These are phyloP conservation scores for Barbatosphaeria neglecta DNA, from an alignment of 495 filamentous ascomycete species.

Conservation along the genomic window DNA sequence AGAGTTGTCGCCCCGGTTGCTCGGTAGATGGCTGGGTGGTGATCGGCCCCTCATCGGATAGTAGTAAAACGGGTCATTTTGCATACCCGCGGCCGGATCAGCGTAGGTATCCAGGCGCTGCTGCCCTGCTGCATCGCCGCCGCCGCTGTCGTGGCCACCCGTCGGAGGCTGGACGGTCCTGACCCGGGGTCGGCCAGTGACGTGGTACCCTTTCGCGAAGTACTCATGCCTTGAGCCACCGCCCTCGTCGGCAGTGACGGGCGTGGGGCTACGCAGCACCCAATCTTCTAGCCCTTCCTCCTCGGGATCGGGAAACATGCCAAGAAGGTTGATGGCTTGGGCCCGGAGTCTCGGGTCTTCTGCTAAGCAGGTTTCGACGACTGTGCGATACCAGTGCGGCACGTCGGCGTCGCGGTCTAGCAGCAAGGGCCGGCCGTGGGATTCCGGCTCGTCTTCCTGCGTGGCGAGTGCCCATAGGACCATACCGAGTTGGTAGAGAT, in stretches of 20 bases:
- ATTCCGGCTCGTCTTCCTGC: constrained; percentile 82
- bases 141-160: constrained; percentile 27
- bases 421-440: constrained; percentile 57
- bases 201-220: constrained; percentile 13
- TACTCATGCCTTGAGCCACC: constrained; percentile 17
- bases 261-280: constrained; percentile 8
- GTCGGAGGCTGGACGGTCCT: constrained; percentile 18
- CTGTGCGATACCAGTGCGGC: constrained; percentile 29
- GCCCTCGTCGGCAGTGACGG: constrained; percentile 22
- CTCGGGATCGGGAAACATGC: constrained; percentile 23
- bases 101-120: no score
- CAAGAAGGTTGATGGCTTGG: constrained; percentile 29
- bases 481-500: constrained; percentile 94
- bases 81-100: constrained; percentile 1
- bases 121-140: no score
- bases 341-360: constrained; percentile 28
- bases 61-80: constrained; percentile 19
- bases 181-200: constrained; percentile 11
- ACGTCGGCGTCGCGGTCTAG: constrained; percentile 26
- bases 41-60: constrained; percentile 33
- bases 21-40: constrained; percentile 31
- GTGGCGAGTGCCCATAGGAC: constrained; percentile 87
- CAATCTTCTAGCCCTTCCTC: constrained; percentile 15
- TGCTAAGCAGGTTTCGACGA: constrained; percentile 33
- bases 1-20: constrained; percentile 19